These are phyloP conservation scores for Quercus variabilis DNA, from an alignment of 306 rosid species.

Conservation along the genomic window DNA sequence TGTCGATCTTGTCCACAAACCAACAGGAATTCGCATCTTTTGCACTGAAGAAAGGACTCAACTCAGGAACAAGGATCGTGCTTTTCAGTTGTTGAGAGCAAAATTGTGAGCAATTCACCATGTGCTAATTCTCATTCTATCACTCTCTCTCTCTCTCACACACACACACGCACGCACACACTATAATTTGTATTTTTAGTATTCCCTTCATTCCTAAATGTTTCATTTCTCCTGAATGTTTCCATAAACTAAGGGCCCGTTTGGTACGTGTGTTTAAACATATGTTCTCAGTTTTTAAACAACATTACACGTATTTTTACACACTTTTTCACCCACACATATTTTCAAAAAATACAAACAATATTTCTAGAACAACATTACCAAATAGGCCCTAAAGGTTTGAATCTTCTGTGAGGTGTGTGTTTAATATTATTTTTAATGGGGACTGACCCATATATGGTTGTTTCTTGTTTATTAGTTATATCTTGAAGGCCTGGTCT, in stretches of 20 bases:
- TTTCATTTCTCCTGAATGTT: not conserved
- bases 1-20: conserved; percentile 89
- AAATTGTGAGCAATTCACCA: conserved; percentile 64
- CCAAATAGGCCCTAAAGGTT: not conserved
- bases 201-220: conserved; percentile 3
- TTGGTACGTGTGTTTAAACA: no score
- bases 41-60: conserved; percentile 98
- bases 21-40: conserved; percentile 96
- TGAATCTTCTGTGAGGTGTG: conserved; percentile 13
- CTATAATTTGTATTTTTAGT: conserved; percentile 5
- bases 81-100: conserved; percentile 91
- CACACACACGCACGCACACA: not conserved
- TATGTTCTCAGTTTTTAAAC: no score
- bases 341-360: no score
- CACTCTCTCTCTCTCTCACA: not conserved
- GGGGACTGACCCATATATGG: not conserved
- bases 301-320: no score
- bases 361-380: no score
- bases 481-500: not conserved
- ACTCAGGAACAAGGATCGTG: conserved; percentile 77
- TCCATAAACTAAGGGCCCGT: not conserved
- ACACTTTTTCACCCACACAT: no score
- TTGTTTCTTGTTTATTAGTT: not conserved
- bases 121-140: not conserved
- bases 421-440: not conserved